A percentile compares a stretch with the other conserved stretches of the same genome.
Evolutionary conservation across 2,329 filamentous ascomycete genomes (phyloP).

Genomic region (Pleomassaria siparia): DNA sequence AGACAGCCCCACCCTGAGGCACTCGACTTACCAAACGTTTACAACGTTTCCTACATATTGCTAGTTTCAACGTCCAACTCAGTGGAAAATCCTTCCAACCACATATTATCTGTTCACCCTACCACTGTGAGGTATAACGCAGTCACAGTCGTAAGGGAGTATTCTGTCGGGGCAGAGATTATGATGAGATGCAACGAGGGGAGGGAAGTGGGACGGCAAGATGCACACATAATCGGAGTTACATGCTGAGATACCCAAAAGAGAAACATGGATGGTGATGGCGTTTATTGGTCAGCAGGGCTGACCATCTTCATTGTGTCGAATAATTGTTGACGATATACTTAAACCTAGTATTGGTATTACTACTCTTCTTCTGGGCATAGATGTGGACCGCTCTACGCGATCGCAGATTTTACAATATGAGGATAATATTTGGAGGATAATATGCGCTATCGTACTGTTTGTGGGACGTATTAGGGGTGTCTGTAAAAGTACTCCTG

Average conservation of each 20-base stretch:
- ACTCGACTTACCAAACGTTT: slow-evolving; percentile 6
- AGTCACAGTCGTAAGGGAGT: slow-evolving; percentile 20
- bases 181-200: neutral
- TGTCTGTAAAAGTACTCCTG: too few relatives aligned
- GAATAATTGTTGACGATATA: neutral
- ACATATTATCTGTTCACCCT: slow-evolving; percentile 6
- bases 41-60: slow-evolving; percentile 4
- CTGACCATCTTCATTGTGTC: slow-evolving; percentile 2
- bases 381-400: neutral
- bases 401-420: neutral
- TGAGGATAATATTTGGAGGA: too few relatives aligned
- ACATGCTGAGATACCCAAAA: slow-evolving; percentile 21
- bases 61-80: slow-evolving; percentile 12
- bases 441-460: too few relatives aligned
- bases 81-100: slow-evolving; percentile 2
- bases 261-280: slow-evolving; percentile 6
- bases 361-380: neutral
- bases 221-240: slow-evolving; percentile 4
- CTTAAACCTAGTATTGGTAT: neutral
- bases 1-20: slow-evolving; percentile 13
- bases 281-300: slow-evolving; percentile 8
- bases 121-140: slow-evolving; percentile 10
- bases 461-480: too few relatives aligned
- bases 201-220: slow-evolving; percentile 6
- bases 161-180: slow-evolving; percentile 10